Percentiles rank a stretch among this genome's conserved stretches.
Conservation (phyloP, 768 basidiomycete species). For the button mushroom (Agaricus bisporus) region DNA sequence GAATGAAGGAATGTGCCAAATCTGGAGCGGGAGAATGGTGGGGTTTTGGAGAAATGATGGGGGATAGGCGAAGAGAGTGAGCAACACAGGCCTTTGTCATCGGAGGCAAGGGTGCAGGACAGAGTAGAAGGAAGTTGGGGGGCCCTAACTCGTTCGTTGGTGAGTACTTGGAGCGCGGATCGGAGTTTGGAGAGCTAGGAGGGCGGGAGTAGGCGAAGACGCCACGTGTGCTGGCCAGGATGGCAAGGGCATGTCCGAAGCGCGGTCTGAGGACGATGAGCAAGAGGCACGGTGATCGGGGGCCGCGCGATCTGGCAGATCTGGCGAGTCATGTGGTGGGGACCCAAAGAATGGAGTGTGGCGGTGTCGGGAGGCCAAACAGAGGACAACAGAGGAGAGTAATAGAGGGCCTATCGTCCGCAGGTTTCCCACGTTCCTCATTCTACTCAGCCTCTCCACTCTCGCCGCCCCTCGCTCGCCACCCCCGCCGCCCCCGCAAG, state of each 20-base stretch:
- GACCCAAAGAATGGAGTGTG: constrained; percentile 9
- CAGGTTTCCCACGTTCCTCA: constrained; percentile 15
- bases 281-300: constrained; percentile 3
- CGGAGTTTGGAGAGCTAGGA: neutral
- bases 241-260: no score
- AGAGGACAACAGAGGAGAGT: constrained; percentile 18
- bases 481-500: constrained; percentile 8
- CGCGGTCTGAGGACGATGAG: neutral
- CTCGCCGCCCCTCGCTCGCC: constrained; percentile 1
- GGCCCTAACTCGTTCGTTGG: neutral
- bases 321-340: constrained; percentile 10
- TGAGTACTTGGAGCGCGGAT: no score
- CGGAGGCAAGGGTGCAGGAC: neutral
- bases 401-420: neutral
- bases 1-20: neutral
- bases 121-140: neutral
- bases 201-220: neutral
- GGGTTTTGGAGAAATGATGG: neutral
- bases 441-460: constrained; percentile 16
- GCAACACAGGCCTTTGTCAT: neutral
- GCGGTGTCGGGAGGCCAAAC: constrained; percentile 12
- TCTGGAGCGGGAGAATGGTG: neutral
- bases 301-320: neutral
- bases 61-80: neutral
- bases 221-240: neutral